Percentiles rank a stretch among this genome's conserved stretches.
These are phyloP conservation scores for Candida sakaeoensis DNA, from an alignment of 805 yeast species.

Conservation along the genomic window DNA sequence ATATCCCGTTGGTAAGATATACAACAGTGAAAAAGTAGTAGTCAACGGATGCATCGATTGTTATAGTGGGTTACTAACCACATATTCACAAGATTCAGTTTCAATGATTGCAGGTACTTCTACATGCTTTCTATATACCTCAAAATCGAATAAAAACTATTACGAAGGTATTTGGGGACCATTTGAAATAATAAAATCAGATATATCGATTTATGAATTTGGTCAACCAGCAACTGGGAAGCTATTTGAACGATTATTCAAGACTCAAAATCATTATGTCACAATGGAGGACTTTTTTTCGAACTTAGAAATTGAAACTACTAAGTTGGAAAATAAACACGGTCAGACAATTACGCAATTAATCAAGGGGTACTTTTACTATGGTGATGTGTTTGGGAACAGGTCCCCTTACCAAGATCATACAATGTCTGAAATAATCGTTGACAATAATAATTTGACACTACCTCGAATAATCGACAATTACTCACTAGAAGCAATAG, in stretches of 20 bases:
- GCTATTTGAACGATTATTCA: constrained; percentile 45
- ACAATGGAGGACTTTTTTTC: constrained; percentile 18
- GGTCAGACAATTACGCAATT: constrained; percentile 17
- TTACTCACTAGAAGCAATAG: constrained; percentile 24
- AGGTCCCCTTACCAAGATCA: constrained; percentile 54
- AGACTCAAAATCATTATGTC: constrained; percentile 5
- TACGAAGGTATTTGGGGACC: constrained; percentile 62
- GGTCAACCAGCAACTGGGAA: constrained; percentile 61
- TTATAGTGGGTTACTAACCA: constrained; percentile 51
- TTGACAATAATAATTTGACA: constrained; percentile 40
- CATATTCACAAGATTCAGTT: constrained; percentile 18
- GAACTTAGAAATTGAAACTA: constrained; percentile 20
- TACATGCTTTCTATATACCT: constrained; percentile 46
- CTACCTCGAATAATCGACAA: constrained; percentile 4
- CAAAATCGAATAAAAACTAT: constrained; percentile 18
- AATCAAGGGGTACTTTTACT: constrained; percentile 38
- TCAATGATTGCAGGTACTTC: constrained; percentile 62
- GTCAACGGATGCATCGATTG: constrained; percentile 58
- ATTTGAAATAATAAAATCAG: constrained; percentile 20
- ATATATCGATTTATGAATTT: constrained; percentile 40
- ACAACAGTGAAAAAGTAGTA: neutral
- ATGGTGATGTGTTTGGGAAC: constrained; percentile 58
- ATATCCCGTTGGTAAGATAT: constrained; percentile 16
- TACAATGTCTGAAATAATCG: constrained; percentile 43
- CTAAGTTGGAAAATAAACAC: constrained; percentile 16